Base-by-base conservation (phyloP, 2,329 filamentous ascomycete species). In the Alternaria metachromatica region DNA sequence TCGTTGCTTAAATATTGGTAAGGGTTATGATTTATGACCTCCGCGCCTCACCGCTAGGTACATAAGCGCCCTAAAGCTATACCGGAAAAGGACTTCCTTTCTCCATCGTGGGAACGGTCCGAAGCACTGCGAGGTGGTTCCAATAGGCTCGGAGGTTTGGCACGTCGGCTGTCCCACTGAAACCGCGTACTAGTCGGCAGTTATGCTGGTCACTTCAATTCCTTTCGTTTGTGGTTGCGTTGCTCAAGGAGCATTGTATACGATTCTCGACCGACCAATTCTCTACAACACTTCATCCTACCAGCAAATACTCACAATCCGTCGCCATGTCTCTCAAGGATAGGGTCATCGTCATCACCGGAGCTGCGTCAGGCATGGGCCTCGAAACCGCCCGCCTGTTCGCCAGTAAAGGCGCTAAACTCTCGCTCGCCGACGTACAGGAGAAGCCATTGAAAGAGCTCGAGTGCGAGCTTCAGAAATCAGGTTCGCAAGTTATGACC, bases 401-500 rank as follows among this genome's bases (percentile, higher is more conserved):
- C 46, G 71, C 71, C 3, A 68, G 66, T 62, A 73, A 72, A 66
- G 73, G 76, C 41, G 77, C 75, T 18, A 74, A 66, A 46, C 58
- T 79, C 4, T 78, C 75, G 3, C 73, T 79, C 20, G 75, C 72
- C 45, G 76, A 79, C 25, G 44, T 77, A 8, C 71, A 76, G 45
- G 79, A 70, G 28, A 65, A 76, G 25, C 68, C 68, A 3, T 57
- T 76, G 5, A 60, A 69, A 30, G 69, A 68, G 0, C 58, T 76
- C 15, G 69, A 72, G 43, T 53, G 51, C 9, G 72, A 76, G 26
- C 64, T 78, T 2, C 30, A 23, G 20, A 23, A 69, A 25, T 33
- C 60, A 1, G 73, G 73, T 2, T 64, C 64, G 0, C 61, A 72
- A 2, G 78, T 81, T 60, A 65, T 78, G 48, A 58, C 81, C 46